These are phyloP conservation scores for Zizania latifolia DNA, from an alignment of 176 grass and related monocot genomes.

Conservation along the genomic window DNA sequence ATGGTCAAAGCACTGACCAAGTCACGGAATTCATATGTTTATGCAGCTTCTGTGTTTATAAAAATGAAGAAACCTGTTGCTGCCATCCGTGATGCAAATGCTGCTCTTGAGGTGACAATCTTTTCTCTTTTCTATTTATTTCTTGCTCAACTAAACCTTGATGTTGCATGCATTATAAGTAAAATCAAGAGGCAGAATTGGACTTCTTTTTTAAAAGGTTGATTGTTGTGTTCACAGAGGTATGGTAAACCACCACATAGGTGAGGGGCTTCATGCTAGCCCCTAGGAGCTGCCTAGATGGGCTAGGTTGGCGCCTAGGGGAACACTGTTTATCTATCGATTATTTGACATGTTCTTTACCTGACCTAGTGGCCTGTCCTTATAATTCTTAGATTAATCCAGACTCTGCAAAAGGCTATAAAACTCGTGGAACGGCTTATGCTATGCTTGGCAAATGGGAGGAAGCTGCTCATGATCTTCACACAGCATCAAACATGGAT, in stretches of 20 bases:
- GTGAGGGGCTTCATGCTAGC: too few species aligned
- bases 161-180: neutral
- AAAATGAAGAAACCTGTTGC: conserved; percentile 98
- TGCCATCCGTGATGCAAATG: conserved; percentile 90
- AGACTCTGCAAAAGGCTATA: conserved; percentile 96
- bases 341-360: neutral
- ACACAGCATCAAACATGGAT: conserved; percentile 84
- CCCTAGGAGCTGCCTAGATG: too few species aligned
- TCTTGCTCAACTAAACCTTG: neutral
- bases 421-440: conserved; percentile 77
- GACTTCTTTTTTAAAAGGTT: neutral
- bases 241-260: neutral
- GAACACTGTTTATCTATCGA: too few species aligned
- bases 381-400: conserved; percentile 65
- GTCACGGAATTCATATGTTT: neutral
- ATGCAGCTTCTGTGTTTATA: conserved; percentile 79
- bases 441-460: conserved; percentile 94
- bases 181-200: neutral
- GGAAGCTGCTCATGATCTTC: conserved; percentile 79
- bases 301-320: neutral
- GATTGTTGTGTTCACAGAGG: neutral
- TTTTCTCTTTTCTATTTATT: neutral
- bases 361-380: neutral
- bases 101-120: conserved; percentile 67
- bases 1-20: neutral